These are phyloP conservation scores for Conticribra weissflogii DNA, from an alignment of 108 stramenopile species.

Conservation along the genomic window DNA sequence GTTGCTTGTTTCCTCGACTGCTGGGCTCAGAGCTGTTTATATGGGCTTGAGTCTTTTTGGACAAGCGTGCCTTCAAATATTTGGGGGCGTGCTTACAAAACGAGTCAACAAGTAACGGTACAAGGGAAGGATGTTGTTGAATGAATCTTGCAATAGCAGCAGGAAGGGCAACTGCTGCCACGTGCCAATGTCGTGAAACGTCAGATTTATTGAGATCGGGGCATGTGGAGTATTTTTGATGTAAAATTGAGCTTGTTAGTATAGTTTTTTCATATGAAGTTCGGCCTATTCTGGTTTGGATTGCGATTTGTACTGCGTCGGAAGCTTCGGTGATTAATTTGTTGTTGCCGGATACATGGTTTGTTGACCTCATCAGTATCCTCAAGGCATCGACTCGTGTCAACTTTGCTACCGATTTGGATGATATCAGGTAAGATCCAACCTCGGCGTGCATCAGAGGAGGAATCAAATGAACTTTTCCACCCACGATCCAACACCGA, in stretches of 20 bases:
- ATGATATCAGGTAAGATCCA: neutral
- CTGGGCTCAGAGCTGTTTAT: neutral
- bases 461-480: slow-evolving; percentile 57
- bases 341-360: slow-evolving; percentile 4
- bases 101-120: slow-evolving; percentile 42
- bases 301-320: slow-evolving; percentile 41
- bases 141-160: slow-evolving; percentile 41
- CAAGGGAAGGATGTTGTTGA: slow-evolving; percentile 22
- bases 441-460: neutral
- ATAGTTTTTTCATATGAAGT: slow-evolving; percentile 11
- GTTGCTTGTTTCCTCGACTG: neutral
- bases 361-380: slow-evolving; percentile 15
- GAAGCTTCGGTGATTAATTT: slow-evolving; percentile 10
- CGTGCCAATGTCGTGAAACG: slow-evolving; percentile 41
- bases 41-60: neutral
- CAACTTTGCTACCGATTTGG: neutral
- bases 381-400: slow-evolving; percentile 29
- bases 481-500: slow-evolving; percentile 71
- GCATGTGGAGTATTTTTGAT: neutral
- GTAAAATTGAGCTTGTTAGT: neutral
- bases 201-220: neutral
- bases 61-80: slow-evolving; percentile 8
- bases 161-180: slow-evolving; percentile 39
- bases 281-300: slow-evolving; percentile 46
- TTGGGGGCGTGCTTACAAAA: slow-evolving; percentile 40